These are phyloP conservation scores for Stromatinia cepivora DNA, from an alignment of 2,329 filamentous ascomycete genomes.

Conservation along the genomic window DNA sequence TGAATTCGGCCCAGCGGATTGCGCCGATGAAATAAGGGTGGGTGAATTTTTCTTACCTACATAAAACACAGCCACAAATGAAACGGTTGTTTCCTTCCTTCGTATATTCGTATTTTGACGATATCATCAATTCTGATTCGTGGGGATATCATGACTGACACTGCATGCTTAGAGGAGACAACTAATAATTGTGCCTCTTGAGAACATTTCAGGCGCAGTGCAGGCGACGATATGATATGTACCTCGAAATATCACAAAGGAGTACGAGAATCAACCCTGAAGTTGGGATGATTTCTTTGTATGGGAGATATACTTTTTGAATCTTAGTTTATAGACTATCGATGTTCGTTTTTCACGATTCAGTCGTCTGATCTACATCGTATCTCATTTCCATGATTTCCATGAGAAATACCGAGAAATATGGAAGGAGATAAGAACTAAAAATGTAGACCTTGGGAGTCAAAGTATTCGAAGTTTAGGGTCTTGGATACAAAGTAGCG, in stretches of 20 bases:
- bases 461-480: no score
- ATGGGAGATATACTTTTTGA: neutral
- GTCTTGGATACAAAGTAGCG: no score
- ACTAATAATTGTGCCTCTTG: neutral
- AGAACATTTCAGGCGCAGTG: neutral
- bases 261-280: neutral
- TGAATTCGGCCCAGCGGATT: neutral
- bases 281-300: neutral
- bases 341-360: neutral
- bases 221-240: neutral
- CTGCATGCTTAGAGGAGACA: neutral
- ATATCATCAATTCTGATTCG: conserved; percentile 5
- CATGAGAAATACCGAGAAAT: conserved; percentile 2
- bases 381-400: conserved; percentile 2
- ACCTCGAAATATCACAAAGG: neutral
- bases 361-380: conserved; percentile 1
- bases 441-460: neutral
- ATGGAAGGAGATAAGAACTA: neutral
- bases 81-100: neutral
- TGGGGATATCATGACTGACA: conserved; percentile 6
- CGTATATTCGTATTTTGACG: neutral
- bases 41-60: neutral
- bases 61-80: conserved; percentile 3
- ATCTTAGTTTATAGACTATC: neutral
- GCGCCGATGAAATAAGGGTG: neutral